These are phyloP conservation scores for Neofusicoccum cordaticola DNA, from an alignment of 2,329 filamentous ascomycete genomes.

Conservation along the genomic window DNA sequence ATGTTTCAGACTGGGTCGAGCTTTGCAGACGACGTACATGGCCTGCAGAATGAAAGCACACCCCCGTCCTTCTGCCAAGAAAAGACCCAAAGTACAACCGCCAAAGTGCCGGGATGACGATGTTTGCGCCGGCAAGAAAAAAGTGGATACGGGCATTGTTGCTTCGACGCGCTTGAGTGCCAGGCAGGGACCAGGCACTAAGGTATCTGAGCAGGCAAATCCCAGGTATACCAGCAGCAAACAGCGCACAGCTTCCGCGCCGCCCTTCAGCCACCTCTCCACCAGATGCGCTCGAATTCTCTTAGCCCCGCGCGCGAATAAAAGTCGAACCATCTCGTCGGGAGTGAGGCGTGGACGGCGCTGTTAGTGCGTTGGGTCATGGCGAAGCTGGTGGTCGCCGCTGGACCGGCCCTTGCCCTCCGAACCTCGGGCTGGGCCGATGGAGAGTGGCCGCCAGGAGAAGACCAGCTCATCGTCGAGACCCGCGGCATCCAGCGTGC, in stretches of 20 bases:
- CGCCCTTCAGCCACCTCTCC: background rate
- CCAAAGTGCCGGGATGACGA: background rate
- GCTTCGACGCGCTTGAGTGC: background rate
- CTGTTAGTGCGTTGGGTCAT: background rate
- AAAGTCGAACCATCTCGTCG: background rate
- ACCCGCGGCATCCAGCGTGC: background rate
- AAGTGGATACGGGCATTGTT: conserved; percentile 8
- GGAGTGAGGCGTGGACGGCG: conserved; percentile 5
- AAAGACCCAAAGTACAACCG: background rate
- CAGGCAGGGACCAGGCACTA: background rate
- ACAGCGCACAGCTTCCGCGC: background rate
- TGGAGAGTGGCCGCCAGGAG: background rate
- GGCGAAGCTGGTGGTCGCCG: background rate
- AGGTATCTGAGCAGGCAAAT: background rate
- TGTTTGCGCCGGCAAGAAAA: background rate
- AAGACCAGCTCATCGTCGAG: too few species aligned
- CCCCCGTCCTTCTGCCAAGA: background rate
- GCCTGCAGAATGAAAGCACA: background rate
- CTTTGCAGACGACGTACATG: background rate
- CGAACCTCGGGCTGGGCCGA: background rate
- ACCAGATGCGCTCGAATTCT: background rate
- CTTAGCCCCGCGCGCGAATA: background rate
- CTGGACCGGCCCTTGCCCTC: background rate
- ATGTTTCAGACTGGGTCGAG: conserved; percentile 4
- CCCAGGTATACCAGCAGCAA: background rate